Conservation (phyloP, 495 filamentous ascomycete genomes). For the Annulohypoxylon bovei region DNA sequence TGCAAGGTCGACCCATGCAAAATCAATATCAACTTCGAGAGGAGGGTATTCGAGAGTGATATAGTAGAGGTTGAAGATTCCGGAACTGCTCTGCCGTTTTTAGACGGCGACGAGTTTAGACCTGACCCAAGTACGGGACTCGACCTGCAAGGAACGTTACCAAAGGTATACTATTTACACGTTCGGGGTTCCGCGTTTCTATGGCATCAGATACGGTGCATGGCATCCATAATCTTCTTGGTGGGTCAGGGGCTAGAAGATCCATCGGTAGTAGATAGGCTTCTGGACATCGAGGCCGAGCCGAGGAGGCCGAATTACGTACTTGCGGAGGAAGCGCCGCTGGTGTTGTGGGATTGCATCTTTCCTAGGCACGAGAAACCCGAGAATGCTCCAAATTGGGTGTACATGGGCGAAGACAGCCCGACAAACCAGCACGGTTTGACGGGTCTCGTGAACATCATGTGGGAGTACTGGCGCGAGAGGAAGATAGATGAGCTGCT, state of each 20-base stretch:
- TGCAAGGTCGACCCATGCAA: slow-evolving; percentile 90
- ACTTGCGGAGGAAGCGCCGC: slow-evolving; percentile 87
- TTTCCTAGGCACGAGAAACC: slow-evolving; percentile 68
- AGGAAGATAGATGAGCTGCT: slow-evolving; percentile 90
- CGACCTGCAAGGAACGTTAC: slow-evolving; percentile 37
- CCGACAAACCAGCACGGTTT: slow-evolving; percentile 63
- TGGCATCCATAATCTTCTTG: slow-evolving; percentile 86
- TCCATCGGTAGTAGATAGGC: slow-evolving; percentile 72
- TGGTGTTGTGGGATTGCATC: slow-evolving; percentile 95
- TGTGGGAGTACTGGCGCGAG: slow-evolving; percentile 85
- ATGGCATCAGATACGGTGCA: slow-evolving; percentile 97
- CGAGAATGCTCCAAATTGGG: slow-evolving; percentile 77
- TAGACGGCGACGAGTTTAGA: slow-evolving; percentile 43
- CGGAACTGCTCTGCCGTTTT: slow-evolving; percentile 56
- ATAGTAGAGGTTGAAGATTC: slow-evolving; percentile 72
- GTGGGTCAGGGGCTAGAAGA: slow-evolving; percentile 90
- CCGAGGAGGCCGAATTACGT: slow-evolving; percentile 82
- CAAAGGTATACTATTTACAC: slow-evolving; percentile 85
- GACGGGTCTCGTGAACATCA: slow-evolving; percentile 72
- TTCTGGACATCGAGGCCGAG: slow-evolving; percentile 75
- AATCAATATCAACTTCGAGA: slow-evolving; percentile 81
- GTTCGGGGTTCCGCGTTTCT: slow-evolving; percentile 93
- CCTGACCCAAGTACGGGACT: slow-evolving; percentile 17
- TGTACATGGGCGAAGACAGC: slow-evolving; percentile 72
- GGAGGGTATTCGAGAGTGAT: slow-evolving; percentile 77